phyloP scores from a whole-genome alignment of 2,329 filamentous ascomycete species.

The Huntiella moniliformis region DNA sequence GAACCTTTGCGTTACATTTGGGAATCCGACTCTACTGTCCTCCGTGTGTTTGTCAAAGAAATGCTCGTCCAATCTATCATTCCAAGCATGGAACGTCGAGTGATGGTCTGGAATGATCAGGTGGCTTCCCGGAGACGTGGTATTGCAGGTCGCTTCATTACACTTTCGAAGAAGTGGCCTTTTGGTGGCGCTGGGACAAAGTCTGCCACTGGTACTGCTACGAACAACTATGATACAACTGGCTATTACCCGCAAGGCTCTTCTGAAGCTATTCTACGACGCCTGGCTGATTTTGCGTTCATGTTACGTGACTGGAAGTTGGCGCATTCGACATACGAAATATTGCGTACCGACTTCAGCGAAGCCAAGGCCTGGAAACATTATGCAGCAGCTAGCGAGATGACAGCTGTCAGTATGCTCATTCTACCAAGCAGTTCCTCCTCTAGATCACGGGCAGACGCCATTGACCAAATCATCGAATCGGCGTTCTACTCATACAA shows the following conservation, averaged over 20 bases:
- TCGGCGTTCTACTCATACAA: conserved; percentile 84
- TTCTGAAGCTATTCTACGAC: conserved; percentile 79
- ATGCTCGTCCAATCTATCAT: conserved; percentile 90
- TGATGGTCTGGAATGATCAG: conserved; percentile 92
- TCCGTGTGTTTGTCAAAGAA: conserved; percentile 78
- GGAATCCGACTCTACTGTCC: conserved; percentile 76
- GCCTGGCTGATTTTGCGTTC: conserved; percentile 84
- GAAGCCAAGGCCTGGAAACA: conserved; percentile 96
- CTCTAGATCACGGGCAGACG: conserved; percentile 61
- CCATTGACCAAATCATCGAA: conserved; percentile 72
- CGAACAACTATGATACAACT: conserved; percentile 58
- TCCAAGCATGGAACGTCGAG: conserved; percentile 85
- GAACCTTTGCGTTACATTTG: conserved; percentile 65
- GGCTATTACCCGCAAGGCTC: conserved; percentile 73
- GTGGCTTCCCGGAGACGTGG: conserved; percentile 79
- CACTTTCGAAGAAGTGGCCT: conserved; percentile 75
- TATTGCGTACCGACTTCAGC: conserved; percentile 71
- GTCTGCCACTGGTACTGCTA: conserved; percentile 21
- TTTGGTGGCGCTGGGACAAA: conserved; percentile 55
- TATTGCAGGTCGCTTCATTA: conserved; percentile 84
- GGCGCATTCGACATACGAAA: conserved; percentile 77
- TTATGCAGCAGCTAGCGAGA: conserved; percentile 85
- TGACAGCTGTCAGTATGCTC: conserved; percentile 72
- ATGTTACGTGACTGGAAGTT: conserved; percentile 96
- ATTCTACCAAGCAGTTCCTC: conserved; percentile 54